Evolutionary conservation across 768 basidiomycete species (phyloP), one percentile per base, ranked within the genome.

Genomic region (Inosperma sp.): DNA sequence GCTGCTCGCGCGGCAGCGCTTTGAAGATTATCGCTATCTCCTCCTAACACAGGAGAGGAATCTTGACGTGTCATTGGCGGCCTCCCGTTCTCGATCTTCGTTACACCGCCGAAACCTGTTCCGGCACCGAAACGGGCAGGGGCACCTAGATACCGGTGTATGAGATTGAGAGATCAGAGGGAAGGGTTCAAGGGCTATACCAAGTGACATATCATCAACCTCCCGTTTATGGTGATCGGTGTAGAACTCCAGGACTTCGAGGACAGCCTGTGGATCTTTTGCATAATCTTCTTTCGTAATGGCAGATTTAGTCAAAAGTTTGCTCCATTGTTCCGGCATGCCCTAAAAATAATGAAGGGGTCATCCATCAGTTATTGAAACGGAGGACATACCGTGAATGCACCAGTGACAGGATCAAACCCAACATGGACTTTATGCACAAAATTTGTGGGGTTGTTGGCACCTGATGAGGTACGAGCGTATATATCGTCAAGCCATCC

Each of bases 371-470:
- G 25, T 22, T 14, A 47, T 16, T 30, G 43, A 22, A 51, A 25
- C 33, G 43, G 16, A 30, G n/a, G 30, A 77, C 88, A 59, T 61
- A 90, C 92, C 13, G 94, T 97, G 68, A 99, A 99, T 13, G 84
- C 92, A 9, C 95, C 95, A 34, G 88, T 87, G 36, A 89, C 75
- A 2, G 93, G 90, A 70, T 99, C 95, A 60, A 94, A 97, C 3
- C 93, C 94, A 50, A 98, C 95, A 68, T 98, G 95, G 2, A 98
- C 93, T 65, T 97, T 93, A 73, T 99, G 95, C 0, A 97, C 92
- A 63, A 99, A 98, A 68, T 99, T 95, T 7, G 94, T 97, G 0
- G 95, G 95, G 58, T 87, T 88, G 65, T 86, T 86, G 36, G 94
- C 89, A 22, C 95, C 92, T 84, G 94, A 90, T 3, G 94, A 93